phyloP scores from a whole-genome alignment of 73 alveolate genomes.

The Paramecium caudatum region DNA sequence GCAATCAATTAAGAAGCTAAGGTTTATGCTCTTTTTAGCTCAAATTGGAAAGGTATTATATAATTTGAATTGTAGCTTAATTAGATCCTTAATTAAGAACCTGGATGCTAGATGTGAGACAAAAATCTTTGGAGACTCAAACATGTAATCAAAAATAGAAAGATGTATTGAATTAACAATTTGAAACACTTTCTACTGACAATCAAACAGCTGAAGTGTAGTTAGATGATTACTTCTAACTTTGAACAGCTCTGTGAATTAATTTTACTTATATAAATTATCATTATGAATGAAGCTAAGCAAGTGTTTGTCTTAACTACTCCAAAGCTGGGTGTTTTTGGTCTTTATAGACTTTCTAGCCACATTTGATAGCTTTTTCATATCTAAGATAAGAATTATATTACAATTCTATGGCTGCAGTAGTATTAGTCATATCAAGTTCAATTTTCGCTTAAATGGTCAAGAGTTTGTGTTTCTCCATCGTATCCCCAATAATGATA shows the following conservation, averaged over 20 bases:
- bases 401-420: slow-evolving; percentile 20
- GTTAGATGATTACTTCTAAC: slow-evolving; percentile 31
- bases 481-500: neutral
- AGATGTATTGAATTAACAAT: neutral
- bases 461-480: neutral
- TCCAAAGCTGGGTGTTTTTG: neutral
- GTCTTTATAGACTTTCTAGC: neutral
- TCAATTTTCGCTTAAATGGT: neutral
- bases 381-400: neutral
- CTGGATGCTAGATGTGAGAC: slow-evolving; percentile 14
- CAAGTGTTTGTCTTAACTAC: neutral
- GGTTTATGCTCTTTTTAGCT: neutral
- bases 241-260: too few species aligned
- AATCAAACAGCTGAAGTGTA: slow-evolving; percentile 20
- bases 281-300: too few species aligned
- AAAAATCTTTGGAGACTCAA: slow-evolving; percentile 2
- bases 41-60: slow-evolving; percentile 14
- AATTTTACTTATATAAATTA: too few species aligned
- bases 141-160: neutral
- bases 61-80: neutral
- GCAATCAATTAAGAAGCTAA: slow-evolving; percentile 17
- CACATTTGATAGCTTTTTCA: slow-evolving; percentile 2
- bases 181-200: slow-evolving; percentile 14
- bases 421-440: neutral
- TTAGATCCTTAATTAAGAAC: slow-evolving; percentile 18